Base-by-base conservation (phyloP, 2,329 filamentous ascomycete genomes). In the Alternaria alternata region DNA sequence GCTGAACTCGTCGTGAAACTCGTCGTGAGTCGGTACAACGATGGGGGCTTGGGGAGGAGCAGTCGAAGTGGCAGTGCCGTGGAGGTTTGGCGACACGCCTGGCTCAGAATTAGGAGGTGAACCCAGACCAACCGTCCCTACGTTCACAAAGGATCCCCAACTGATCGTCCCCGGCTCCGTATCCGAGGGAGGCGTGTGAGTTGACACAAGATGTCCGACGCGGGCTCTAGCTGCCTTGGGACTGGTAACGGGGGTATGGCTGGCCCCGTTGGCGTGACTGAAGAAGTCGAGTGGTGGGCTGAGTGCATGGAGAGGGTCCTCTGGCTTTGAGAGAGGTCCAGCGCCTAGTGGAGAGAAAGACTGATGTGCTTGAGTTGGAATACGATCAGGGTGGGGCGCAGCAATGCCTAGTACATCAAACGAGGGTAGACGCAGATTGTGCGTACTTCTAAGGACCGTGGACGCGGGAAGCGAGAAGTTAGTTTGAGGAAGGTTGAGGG, bases 391-490 rank as follows among this genome's bases (percentile, higher is more conserved):
- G 74, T 82, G 79, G 46, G 83, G 81, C 51, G 79, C 77, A 53
- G 80, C 80, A 59, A 85, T 85, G 34, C 83, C 83, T 51, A 86
- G 77, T 18, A 80, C 75, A 56, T 86, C 81, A 68, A 87, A 86
- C 2, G 84, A 84, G 5, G 84, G 85, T 16, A 87, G 79, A 54
- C 84, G 82, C 41, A 87, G 74, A 59, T 73, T 78, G 57, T 75
- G 76, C 43, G 73, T 69, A 30, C 71, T 68, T 61, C 71, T 79
- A 43, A 68, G 47, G 38, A 74, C 61, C n/a, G 69, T 70, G 34
- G 74, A 70, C 30, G 75, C 65, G 42, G 74, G 71, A 28, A 77
- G 70, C 55, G 75, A 73, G 42, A 72, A 65, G 64, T 69, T 61
- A 57, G 64, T 70, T 26, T 72, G 49, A 22, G 72, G 73, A n/a